These are phyloP conservation scores for Aspergillus cejpii DNA, from an alignment of 2,329 filamentous ascomycete genomes.

Conservation along the genomic window DNA sequence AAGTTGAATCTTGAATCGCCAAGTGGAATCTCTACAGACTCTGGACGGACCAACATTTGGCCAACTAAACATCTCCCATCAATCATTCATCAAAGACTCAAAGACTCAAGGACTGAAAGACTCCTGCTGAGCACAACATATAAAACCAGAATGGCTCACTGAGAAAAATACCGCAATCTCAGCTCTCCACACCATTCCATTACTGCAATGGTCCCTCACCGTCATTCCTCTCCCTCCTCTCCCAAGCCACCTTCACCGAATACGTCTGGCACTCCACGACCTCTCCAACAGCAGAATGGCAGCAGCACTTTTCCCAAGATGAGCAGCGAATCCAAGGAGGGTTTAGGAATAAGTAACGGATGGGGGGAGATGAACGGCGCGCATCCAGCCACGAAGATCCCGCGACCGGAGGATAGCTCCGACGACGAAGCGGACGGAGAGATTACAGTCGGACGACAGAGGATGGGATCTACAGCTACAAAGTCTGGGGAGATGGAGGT, in stretches of 20 bases:
- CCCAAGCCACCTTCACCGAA: not conserved
- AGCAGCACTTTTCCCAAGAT: too few species aligned
- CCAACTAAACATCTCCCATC: not conserved
- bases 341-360: too few species aligned
- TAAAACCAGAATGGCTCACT: too few species aligned
- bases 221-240: not conserved
- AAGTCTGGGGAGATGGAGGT: not conserved
- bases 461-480: not conserved
- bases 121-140: too few species aligned
- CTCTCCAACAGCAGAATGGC: not conserved
- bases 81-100: too few species aligned
- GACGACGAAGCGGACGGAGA: not conserved
- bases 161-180: too few species aligned
- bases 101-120: too few species aligned
- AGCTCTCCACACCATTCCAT: too few species aligned
- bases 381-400: too few species aligned
- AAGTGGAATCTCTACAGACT: not conserved
- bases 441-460: not conserved
- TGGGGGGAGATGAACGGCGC: too few species aligned
- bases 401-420: not conserved
- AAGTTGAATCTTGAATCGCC: too few species aligned
- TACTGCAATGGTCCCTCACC: conserved; percentile 6
- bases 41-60: conserved; percentile 1
- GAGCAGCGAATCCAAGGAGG: too few species aligned
- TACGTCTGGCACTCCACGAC: not conserved